Base-by-base conservation (phyloP, 23 red algal genomes). In the Gracilaria vermiculophylla region DNA sequence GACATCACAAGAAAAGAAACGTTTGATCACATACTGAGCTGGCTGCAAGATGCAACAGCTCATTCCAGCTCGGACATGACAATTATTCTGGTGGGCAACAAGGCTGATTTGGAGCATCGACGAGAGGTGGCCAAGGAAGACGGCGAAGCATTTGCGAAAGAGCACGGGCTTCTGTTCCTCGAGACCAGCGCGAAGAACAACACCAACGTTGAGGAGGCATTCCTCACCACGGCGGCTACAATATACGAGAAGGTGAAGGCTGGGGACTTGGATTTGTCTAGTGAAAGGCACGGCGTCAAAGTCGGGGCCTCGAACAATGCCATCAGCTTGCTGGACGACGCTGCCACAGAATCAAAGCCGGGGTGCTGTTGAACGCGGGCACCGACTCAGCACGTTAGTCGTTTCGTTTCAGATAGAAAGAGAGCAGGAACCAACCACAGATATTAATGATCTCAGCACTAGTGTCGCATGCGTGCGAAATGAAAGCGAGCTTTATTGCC, bases 1-100 rank as follows among this genome's bases (percentile, higher is more conserved):
- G 96, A 98, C 69, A 94, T 98, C 67, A 94, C 96, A 19, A 87
- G 96, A 52, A 86, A 89, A n/a, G 96, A 98, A 37, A 98, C 96
- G 1, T 98, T 98, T 89, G 87, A 89, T 13, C 90, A 98, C 40
- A 71, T 98, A 3, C 53, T 80, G 4, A 82, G 85, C 17, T 98
- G 96, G 96, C 76, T 98, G 17, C 69, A 98, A 74, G 96, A 98
- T 61, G 91, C 86, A 0, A 83, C 75, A 32, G 85, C 80, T 3
- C 90, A 98, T 89, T 93, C 96, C 8, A 91, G 69, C 44, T 92
- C 90, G 13, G 91, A 94, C 60, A 98, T 93, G 82, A 88, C 92
- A 8, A 86, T 98, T 50, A 69, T 98, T n/a, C 80, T 98, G 23
- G 91, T 94, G 0, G 96, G 96, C 41, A 98, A 98, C 70, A 98